Percentiles rank a stretch among this genome's conserved stretches.
These are phyloP conservation scores for Ogataea zsoltii DNA, from an alignment of 805 yeast genomes.

Conservation along the genomic window DNA sequence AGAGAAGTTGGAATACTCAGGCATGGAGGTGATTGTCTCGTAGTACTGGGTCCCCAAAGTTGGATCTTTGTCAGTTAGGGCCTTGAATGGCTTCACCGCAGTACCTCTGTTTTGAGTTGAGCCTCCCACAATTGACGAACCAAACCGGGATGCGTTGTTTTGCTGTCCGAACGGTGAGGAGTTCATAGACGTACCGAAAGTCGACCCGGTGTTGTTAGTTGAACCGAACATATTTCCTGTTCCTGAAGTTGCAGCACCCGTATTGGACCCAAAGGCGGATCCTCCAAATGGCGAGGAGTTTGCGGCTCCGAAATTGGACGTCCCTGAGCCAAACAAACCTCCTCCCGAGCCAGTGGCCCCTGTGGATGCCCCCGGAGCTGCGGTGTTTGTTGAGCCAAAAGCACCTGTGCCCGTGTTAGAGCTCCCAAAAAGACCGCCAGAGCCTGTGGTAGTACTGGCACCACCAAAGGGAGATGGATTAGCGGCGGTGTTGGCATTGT, in stretches of 20 bases:
- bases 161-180: constrained; percentile 44
- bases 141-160: constrained; percentile 30
- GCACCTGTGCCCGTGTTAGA: constrained; percentile 21
- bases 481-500: constrained; percentile 19
- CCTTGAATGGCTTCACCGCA: constrained; percentile 65
- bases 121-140: constrained; percentile 32
- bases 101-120: constrained; percentile 61
- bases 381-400: constrained; percentile 31
- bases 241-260: constrained; percentile 4
- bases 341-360: constrained; percentile 21
- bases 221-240: constrained; percentile 21
- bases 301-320: constrained; percentile 14
- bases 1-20: constrained; percentile 79
- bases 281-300: constrained; percentile 44
- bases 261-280: constrained; percentile 41
- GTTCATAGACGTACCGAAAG: constrained; percentile 30
- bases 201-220: constrained; percentile 30
- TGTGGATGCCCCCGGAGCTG: constrained; percentile 24
- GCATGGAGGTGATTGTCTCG: constrained; percentile 85
- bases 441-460: constrained; percentile 21
- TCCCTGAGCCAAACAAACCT: constrained; percentile 31
- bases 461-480: constrained; percentile 15
- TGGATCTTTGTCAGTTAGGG: constrained; percentile 70
- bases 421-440: constrained; percentile 39
- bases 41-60: constrained; percentile 57